These are phyloP conservation scores for Globisporangium carolinianum DNA, from an alignment of 352 stramenopile species.

Conservation along the genomic window DNA sequence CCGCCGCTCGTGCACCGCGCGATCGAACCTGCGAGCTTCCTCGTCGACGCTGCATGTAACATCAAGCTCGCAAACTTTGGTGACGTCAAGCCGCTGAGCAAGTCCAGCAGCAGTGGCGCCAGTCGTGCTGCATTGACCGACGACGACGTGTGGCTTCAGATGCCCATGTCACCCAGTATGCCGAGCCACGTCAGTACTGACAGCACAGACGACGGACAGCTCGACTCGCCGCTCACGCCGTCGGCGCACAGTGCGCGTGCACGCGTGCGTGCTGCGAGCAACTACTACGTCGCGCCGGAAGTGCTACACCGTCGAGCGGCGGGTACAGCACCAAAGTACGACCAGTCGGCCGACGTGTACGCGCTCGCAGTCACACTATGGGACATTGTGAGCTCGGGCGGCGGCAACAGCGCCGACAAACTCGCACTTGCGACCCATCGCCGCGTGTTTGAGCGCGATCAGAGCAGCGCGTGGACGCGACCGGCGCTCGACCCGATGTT, in stretches of 20 bases:
- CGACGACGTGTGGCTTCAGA: background rate
- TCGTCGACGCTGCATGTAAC: conserved; percentile 27
- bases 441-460: conserved; percentile 31
- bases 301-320: conserved; percentile 29
- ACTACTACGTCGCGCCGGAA: conserved; percentile 51
- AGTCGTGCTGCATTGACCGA: background rate
- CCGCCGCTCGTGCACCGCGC: conserved; percentile 80
- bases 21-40: conserved; percentile 94
- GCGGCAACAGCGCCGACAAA: conserved; percentile 15
- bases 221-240: background rate
- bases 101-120: background rate
- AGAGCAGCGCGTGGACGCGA: conserved; percentile 20
- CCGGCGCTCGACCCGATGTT: conserved; percentile 22
- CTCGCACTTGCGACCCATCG: conserved; percentile 27
- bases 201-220: background rate
- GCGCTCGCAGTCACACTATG: conserved; percentile 56
- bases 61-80: conserved; percentile 69
- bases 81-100: conserved; percentile 23
- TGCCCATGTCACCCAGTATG: background rate
- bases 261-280: background rate
- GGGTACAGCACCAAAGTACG: background rate
- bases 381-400: conserved; percentile 40
- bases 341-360: conserved; percentile 46
- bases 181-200: background rate
- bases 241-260: conserved; percentile 5